Base-by-base conservation (phyloP, 371 early-diverging fungal genomes). In the Lichtheimia corymbifera region DNA sequence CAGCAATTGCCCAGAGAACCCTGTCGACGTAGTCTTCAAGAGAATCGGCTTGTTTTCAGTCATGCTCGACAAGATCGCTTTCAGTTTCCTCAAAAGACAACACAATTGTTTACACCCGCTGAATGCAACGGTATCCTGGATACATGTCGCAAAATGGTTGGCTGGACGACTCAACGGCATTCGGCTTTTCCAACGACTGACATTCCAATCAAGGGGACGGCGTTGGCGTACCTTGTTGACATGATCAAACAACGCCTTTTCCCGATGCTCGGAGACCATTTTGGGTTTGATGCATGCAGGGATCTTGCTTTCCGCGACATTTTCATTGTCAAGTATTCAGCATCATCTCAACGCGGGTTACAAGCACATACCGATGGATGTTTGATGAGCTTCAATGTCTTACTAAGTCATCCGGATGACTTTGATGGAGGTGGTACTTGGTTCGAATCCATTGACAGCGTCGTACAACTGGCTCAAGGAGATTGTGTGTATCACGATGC, bases 391-490 rank as follows among this genome's bases (percentile, higher is more conserved):
- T 67, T 88, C 42, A 88, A 83, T 11, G 53, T 86, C 2, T 72
- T 88, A 41, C 61, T 88, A 25, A 86, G 81, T 53, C 42, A 69
- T 18, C 61, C 67, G 6, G 43, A 52, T n/a, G 82, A 85, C n/a
- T 88, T 86, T 61, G 70, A 74, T 20, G 87, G 87, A 11, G 88
- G 88, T 30, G 88, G 88, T 5, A 87, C 86, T 13, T 73, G 60
- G 12, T 85, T 81, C 54, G 59, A 53, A 28, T 62, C 74, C 18
- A 72, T 77, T 4, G 65, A 77, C 11, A 12, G 61, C 2, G 63
- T 65, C 13, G 28, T 80, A 4, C 55, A 67, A 25, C 59, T 75
- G 13, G 45, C 59, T 0, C 84, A 79, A 43, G 86, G 86, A 12
- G 84, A 82, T 43, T 76, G 75, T 35, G 73, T 83, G 18, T 70